Evolutionary conservation across 208 protist genomes (phyloP).

Genomic region (Leishmania aethiopica): DNA sequence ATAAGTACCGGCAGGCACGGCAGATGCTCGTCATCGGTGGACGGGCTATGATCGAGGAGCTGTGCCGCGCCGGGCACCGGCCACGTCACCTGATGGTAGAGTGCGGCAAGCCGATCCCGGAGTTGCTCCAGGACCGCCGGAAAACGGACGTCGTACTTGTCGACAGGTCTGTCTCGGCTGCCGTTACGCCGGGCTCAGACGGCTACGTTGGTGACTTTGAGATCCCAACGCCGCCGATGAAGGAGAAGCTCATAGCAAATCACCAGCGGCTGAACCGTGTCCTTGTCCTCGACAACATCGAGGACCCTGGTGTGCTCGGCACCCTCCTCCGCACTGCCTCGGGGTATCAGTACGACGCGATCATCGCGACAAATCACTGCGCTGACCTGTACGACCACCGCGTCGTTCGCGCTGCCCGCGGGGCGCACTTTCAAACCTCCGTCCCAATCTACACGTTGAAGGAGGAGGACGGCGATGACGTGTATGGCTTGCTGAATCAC

Average conservation of each 20-base stretch:
- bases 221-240: slow-evolving; percentile 75
- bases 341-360: slow-evolving; percentile 87
- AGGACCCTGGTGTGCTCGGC: slow-evolving; percentile 81
- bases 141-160: slow-evolving; percentile 69
- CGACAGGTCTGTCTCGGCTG: slow-evolving; percentile 45
- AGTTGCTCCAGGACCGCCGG: slow-evolving; percentile 44
- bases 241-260: slow-evolving; percentile 88
- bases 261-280: slow-evolving; percentile 82
- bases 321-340: slow-evolving; percentile 81
- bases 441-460: slow-evolving; percentile 84
- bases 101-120: slow-evolving; percentile 55
- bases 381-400: slow-evolving; percentile 91
- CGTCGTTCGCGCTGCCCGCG: slow-evolving; percentile 81
- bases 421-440: slow-evolving; percentile 82
- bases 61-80: slow-evolving; percentile 60
- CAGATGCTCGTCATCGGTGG: slow-evolving; percentile 79
- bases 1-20: slow-evolving; percentile 78
- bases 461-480: slow-evolving; percentile 90
- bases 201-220: slow-evolving; percentile 90
- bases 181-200: slow-evolving; percentile 76
- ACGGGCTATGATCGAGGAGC: slow-evolving; percentile 80
- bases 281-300: slow-evolving; percentile 90
- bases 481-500: slow-evolving; percentile 88
- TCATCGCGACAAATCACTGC: slow-evolving; percentile 89
- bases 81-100: slow-evolving; percentile 78